Conservation (phyloP, 2,329 filamentous ascomycete species). For the Ciborinia camelliae region DNA sequence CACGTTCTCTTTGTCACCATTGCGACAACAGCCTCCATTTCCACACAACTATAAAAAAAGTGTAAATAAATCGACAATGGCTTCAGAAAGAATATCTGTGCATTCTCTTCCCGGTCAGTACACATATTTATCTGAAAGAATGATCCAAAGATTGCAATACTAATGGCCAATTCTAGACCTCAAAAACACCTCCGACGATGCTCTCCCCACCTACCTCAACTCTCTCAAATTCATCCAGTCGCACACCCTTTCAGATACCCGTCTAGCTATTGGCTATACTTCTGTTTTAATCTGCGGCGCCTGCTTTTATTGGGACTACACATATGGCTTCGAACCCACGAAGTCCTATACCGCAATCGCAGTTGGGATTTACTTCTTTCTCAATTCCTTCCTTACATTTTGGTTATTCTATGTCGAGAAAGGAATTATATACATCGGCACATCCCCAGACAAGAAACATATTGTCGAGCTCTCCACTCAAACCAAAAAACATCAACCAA, state of each 20-base stretch:
- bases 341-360: constrained; percentile 78
- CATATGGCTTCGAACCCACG: constrained; percentile 81
- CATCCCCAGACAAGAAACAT: constrained; percentile 51
- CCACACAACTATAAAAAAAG: constrained; percentile 9
- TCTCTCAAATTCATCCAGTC: constrained; percentile 80
- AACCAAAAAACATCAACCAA: constrained; percentile 74
- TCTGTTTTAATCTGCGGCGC: constrained; percentile 76
- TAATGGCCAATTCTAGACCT: constrained; percentile 60
- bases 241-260: constrained; percentile 76
- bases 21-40: constrained; percentile 16
- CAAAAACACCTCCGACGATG: constrained; percentile 95
- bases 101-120: constrained; percentile 24
- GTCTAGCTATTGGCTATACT: constrained; percentile 76
- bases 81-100: constrained; percentile 20
- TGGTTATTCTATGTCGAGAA: constrained; percentile 87
- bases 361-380: constrained; percentile 71
- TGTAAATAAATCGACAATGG: constrained; percentile 10
- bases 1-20: constrained; percentile 32
- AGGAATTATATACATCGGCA: constrained; percentile 76
- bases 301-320: constrained; percentile 90
- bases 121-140: not conserved
- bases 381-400: constrained; percentile 74
- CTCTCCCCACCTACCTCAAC: constrained; percentile 88
- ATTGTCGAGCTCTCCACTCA: constrained; percentile 71
- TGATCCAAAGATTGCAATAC: not conserved